A percentile compares a stretch with the other conserved stretches of the same genome.
Conservation (phyloP, 805 yeast species). For the Kuraishia hungarica region DNA sequence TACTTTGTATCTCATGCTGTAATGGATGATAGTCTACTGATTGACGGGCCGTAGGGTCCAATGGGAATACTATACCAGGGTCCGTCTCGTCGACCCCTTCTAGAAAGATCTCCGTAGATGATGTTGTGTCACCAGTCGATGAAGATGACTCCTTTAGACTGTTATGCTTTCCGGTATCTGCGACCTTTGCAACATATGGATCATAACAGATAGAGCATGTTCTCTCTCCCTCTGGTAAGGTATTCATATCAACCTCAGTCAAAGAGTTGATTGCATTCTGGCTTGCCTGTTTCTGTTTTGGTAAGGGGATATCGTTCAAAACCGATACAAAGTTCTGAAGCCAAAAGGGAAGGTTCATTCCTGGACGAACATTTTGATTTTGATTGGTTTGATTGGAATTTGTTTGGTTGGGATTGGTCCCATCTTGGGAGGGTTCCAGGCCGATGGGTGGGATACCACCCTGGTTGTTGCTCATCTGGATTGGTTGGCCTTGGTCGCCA, state of each 20-base stretch:
- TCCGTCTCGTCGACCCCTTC: constrained; percentile 10
- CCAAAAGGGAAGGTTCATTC: not conserved
- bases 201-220: constrained; percentile 38
- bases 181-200: constrained; percentile 6
- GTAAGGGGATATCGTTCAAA: not conserved
- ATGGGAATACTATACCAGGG: constrained; percentile 19
- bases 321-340: not conserved
- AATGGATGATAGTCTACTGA: not conserved
- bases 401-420: too few species aligned
- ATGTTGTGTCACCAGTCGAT: not conserved
- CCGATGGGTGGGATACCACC: not conserved
- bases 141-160: not conserved
- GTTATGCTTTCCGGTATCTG: too few species aligned
- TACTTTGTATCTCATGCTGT: not conserved
- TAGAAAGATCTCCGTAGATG: constrained; percentile 7
- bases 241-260: constrained; percentile 15
- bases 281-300: constrained; percentile 16
- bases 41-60: constrained; percentile 15
- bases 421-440: too few species aligned
- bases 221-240: constrained; percentile 22
- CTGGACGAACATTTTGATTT: not conserved
- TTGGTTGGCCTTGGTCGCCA: not conserved
- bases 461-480: not conserved
- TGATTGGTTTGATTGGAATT: too few species aligned
- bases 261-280: constrained; percentile 23